Percentiles rank a stretch among this genome's conserved stretches.
Conservation (phyloP, 2,329 filamentous ascomycete species). For the Acrocalymma vagum region DNA sequence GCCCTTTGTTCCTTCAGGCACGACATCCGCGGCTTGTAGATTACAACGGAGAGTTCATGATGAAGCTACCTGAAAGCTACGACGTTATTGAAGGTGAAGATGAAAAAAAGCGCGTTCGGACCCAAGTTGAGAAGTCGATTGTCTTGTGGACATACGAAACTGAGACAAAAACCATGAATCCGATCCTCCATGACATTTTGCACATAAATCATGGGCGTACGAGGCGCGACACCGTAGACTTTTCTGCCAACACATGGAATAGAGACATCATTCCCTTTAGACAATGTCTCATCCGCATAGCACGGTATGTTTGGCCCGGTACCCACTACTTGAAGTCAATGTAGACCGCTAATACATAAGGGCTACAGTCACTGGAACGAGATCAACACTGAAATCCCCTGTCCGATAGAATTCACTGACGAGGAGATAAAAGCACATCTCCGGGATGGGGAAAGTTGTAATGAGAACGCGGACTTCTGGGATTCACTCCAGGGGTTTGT, state of each 20-base stretch:
- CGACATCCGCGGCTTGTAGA: slow-evolving; percentile 36
- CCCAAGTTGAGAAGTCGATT: slow-evolving; percentile 34
- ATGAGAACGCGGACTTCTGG: slow-evolving; percentile 46
- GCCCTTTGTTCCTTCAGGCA: slow-evolving; percentile 32
- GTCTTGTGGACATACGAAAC: slow-evolving; percentile 37
- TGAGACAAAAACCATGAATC: slow-evolving; percentile 35
- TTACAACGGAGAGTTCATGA: slow-evolving; percentile 36
- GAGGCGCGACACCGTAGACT: slow-evolving; percentile 36
- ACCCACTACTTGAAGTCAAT: slow-evolving; percentile 16
- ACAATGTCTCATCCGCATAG: slow-evolving; percentile 39
- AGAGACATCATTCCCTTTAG: slow-evolving; percentile 41
- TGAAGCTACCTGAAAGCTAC: slow-evolving; percentile 32
- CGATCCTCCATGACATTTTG: slow-evolving; percentile 32
- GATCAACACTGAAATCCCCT: slow-evolving; percentile 33
- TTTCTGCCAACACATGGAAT: slow-evolving; percentile 41
- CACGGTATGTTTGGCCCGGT: slow-evolving; percentile 32
- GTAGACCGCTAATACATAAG: slow-evolving; percentile 15
- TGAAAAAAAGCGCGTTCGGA: slow-evolving; percentile 31
- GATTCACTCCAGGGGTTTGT: slow-evolving; percentile 44
- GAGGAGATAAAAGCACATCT: slow-evolving; percentile 26
- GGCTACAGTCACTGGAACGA: slow-evolving; percentile 37
- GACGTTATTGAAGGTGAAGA: slow-evolving; percentile 31
- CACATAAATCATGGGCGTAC: slow-evolving; percentile 30
- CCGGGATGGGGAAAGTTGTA: slow-evolving; percentile 36
- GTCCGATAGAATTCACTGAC: slow-evolving; percentile 35